Percentiles rank a stretch among this genome's conserved stretches.
Evolutionary conservation across 495 filamentous ascomycete species (phyloP).

Genomic region (Trichodelitschia bisporula): DNA sequence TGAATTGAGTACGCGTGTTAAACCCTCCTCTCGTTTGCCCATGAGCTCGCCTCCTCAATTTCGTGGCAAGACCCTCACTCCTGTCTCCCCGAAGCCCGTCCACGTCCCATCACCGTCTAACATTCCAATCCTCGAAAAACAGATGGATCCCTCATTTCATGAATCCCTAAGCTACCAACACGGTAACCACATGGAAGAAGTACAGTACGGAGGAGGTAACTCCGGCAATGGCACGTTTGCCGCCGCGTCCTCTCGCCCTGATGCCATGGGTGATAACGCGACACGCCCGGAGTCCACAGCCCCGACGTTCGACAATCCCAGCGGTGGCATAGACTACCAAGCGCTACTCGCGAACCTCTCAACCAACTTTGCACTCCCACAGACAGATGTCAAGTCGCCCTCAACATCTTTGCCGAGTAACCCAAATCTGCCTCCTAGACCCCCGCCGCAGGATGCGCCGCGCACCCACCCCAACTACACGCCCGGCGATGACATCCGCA

Average conservation of each 20-base stretch:
- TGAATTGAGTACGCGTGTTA: no score
- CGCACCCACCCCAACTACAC: conserved; percentile 30
- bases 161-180: conserved; percentile 12
- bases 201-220: background rate
- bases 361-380: conserved; percentile 2
- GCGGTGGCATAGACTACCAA: conserved; percentile 15
- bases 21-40: no score
- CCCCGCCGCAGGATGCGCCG: conserved; percentile 28
- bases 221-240: background rate
- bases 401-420: conserved; percentile 21
- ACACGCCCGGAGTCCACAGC: background rate
- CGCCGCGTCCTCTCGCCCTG: background rate
- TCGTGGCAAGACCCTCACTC: conserved; percentile 42
- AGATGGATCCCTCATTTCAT: conserved; percentile 50
- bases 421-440: conserved; percentile 28
- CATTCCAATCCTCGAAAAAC: conserved; percentile 45
- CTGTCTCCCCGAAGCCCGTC: conserved; percentile 45
- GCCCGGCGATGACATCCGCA: conserved; percentile 27
- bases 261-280: background rate
- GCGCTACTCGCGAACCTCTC: conserved; percentile 17
- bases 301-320: conserved; percentile 1
- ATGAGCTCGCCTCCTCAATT: no score
- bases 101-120: conserved; percentile 45
- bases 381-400: conserved; percentile 10
- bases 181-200: background rate